phyloP scores from a whole-genome alignment of 2,329 filamentous ascomycete genomes.

The Colletotrichum tamarilloi region DNA sequence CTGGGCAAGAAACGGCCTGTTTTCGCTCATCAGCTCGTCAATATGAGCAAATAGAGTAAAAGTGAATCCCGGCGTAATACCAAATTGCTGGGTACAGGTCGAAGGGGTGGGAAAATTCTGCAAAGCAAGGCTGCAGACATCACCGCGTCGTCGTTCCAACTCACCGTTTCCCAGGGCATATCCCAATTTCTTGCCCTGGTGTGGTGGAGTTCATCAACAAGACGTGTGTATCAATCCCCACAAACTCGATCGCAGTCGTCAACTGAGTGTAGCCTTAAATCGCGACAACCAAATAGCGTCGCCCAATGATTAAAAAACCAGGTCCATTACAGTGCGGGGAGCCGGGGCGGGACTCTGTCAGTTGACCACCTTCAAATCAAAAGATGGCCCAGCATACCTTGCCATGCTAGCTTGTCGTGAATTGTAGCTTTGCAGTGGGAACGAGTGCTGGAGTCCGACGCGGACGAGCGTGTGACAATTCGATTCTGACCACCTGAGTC shows the following conservation, averaged over 20 bases:
- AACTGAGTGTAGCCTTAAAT: neutral
- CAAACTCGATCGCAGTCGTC: slow-evolving; percentile 9
- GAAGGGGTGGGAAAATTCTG: neutral
- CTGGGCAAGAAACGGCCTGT: neutral
- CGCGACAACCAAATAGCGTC: neutral
- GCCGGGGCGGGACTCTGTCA: slow-evolving; percentile 5
- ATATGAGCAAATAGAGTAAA: neutral
- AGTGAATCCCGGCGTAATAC: neutral
- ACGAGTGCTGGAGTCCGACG: neutral
- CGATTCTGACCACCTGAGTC: neutral
- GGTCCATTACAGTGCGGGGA: slow-evolving; percentile 8
- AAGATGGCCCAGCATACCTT: slow-evolving; percentile 3
- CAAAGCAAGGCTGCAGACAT: slow-evolving; percentile 6
- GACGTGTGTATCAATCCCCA: neutral
- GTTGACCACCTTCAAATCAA: slow-evolving; percentile 9
- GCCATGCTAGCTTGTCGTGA: neutral
- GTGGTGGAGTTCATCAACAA: slow-evolving; percentile 7
- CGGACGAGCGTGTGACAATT: neutral
- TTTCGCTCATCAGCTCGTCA: neutral
- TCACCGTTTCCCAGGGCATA: slow-evolving; percentile 21
- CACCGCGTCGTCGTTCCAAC: neutral
- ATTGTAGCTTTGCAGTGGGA: neutral
- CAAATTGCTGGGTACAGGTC: neutral
- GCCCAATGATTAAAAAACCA: neutral
- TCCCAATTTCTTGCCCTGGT: slow-evolving; percentile 22